Evolutionary conservation across 768 basidiomycete genomes (phyloP).

Genomic region (Mycena galopus): DNA sequence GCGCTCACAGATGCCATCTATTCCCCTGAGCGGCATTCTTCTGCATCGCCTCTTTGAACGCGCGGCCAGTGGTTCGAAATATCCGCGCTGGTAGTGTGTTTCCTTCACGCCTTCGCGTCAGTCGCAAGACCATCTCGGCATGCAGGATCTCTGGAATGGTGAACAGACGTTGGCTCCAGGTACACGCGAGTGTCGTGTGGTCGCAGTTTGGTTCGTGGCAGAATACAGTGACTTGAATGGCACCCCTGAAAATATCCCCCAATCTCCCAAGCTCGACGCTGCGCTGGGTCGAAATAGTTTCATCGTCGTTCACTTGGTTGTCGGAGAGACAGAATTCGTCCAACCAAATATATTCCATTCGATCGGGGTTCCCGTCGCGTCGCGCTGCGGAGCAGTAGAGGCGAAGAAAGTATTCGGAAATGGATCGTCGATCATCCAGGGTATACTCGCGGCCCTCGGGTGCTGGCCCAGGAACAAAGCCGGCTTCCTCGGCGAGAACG

Average conservation of each 20-base stretch:
- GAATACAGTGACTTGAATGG: conserved; percentile 30
- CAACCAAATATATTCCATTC: conserved; percentile 24
- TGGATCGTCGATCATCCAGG: neutral
- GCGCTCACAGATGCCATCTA: conserved; percentile 21
- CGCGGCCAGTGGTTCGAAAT: neutral
- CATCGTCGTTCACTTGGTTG: neutral
- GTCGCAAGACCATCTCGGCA: neutral
- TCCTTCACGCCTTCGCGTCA: neutral
- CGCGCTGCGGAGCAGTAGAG: conserved; percentile 1
- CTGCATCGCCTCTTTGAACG: conserved; percentile 3
- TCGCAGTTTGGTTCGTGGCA: conserved; percentile 30
- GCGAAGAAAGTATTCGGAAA: neutral
- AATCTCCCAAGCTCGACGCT: conserved; percentile 25
- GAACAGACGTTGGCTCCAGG: conserved; percentile 31
- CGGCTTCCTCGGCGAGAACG: neutral
- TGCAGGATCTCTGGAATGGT: conserved; percentile 15
- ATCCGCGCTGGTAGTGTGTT: neutral
- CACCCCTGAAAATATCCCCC: conserved; percentile 31
- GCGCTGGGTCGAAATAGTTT: neutral
- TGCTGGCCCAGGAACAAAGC: neutral
- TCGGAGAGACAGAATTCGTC: conserved; percentile 28
- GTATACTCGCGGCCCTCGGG: neutral
- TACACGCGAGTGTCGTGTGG: conserved; percentile 27
- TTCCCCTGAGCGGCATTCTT: neutral
- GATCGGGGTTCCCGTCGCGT: neutral